Percentiles rank a stretch among this genome's conserved stretches.
Evolutionary conservation across 2,329 filamentous ascomycete genomes (phyloP).

Genomic region (Clonostachys rosea): DNA sequence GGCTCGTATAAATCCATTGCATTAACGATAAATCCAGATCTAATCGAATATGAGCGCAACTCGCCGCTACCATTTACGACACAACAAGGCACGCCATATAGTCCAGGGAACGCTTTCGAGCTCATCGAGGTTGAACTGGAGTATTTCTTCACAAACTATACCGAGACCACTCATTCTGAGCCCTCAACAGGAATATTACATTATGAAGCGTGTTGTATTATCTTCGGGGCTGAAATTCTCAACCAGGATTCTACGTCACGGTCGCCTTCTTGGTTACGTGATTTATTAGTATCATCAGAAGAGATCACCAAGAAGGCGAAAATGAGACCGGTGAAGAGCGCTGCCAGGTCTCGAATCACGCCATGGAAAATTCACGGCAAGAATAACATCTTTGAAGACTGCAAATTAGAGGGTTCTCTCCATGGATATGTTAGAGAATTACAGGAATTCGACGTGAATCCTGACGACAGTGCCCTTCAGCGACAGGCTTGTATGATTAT

Average conservation of each 20-base stretch:
- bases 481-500: constrained; percentile 13
- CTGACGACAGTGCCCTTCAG: constrained; percentile 8
- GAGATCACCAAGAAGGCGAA: constrained; percentile 8
- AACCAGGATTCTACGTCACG: no score
- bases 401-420: constrained; percentile 13
- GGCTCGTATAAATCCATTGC: no score
- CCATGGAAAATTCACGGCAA: constrained; percentile 18
- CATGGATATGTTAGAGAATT: constrained; percentile 5
- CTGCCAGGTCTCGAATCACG: constrained; percentile 9
- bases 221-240: constrained; percentile 14
- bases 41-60: constrained; percentile 11
- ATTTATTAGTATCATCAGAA: constrained; percentile 10
- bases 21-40: constrained; percentile 1
- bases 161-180: no score
- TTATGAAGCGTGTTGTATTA: constrained; percentile 16
- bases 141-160: constrained; percentile 10
- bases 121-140: constrained; percentile 26
- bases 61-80: constrained; percentile 12
- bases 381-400: constrained; percentile 14
- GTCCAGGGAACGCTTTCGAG: constrained; percentile 20
- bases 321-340: constrained; percentile 13
- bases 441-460: constrained; percentile 1
- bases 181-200: constrained; percentile 8
- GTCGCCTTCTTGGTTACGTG: constrained; percentile 12
- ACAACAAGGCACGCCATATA: constrained; percentile 8